Evolutionary conservation across 352 stramenopile genomes (phyloP).

Genomic region (Pythium aquatile): DNA sequence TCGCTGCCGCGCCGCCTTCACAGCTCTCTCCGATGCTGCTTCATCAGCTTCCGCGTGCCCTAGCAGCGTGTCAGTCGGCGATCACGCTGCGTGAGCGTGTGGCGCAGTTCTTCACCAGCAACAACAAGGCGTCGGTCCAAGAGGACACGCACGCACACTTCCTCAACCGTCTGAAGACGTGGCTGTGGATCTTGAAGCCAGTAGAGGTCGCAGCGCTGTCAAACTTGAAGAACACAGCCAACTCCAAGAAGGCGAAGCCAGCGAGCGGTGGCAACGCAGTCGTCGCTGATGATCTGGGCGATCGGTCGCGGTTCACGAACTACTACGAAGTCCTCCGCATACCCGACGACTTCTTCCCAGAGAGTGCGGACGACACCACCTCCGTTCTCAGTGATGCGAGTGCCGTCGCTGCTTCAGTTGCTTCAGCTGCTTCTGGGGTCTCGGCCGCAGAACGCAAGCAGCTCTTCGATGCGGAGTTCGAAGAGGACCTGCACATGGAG

Average conservation of each 20-base stretch:
- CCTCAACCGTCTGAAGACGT: conserved; percentile 1
- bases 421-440: neutral
- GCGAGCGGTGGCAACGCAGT: neutral
- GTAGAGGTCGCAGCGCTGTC: neutral
- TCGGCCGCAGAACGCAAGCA: neutral
- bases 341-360: conserved; percentile 10
- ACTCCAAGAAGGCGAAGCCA: neutral
- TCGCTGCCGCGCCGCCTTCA: neutral
- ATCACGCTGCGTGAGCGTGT: conserved; percentile 15
- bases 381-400: too few species aligned
- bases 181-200: neutral
- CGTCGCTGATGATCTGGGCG: neutral
- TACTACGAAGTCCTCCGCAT: conserved; percentile 14
- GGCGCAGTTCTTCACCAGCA: conserved; percentile 1
- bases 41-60: conserved; percentile 4
- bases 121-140: neutral
- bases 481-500: conserved; percentile 4
- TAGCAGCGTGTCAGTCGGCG: conserved; percentile 7
- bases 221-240: neutral
- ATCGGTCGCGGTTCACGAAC: conserved; percentile 10
- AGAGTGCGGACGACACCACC: neutral
- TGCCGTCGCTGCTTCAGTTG: neutral
- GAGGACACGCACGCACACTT: conserved; percentile 12
- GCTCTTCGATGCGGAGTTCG: conserved; percentile 8
- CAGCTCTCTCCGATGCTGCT: conserved; percentile 13